Evolutionary conservation across 176 grass and related monocot species (phyloP).

Genomic region (maize (Zea mays)): DNA sequence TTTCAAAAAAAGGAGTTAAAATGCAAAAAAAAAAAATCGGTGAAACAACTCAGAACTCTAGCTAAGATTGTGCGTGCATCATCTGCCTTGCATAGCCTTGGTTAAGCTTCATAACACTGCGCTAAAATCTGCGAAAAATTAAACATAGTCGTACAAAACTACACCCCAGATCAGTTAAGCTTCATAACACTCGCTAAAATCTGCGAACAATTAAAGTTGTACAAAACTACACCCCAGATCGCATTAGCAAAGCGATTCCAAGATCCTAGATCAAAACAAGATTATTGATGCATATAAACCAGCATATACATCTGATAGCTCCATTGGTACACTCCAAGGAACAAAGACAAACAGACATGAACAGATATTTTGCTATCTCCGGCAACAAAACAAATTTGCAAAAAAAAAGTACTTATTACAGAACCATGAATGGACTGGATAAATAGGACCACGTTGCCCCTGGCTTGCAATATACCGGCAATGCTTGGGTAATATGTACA

Average conservation of each 20-base stretch:
- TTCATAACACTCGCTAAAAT: too few relatives aligned
- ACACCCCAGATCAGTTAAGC: too few relatives aligned
- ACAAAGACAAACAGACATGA: conserved; percentile 12
- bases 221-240: neutral
- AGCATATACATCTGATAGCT: neutral
- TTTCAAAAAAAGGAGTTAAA: too few relatives aligned
- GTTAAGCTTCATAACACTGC: neutral
- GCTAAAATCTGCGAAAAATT: neutral
- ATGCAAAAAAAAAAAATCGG: too few relatives aligned
- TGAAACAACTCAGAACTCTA: too few relatives aligned
- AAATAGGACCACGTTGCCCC: conserved; percentile 16
- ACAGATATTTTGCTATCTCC: neutral
- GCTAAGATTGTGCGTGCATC: too few relatives aligned
- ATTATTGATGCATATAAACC: conserved; percentile 39
- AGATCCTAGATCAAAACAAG: conserved; percentile 9
- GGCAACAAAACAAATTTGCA: conserved; percentile 21
- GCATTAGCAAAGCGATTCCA: neutral
- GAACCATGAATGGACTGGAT: conserved; percentile 27
- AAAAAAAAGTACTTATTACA: conserved; percentile 26
- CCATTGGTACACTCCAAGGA: neutral
- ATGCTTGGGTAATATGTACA: conserved; percentile 52
- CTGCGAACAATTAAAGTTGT: too few relatives aligned
- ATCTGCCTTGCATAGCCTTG: too few relatives aligned
- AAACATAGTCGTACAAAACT: too few relatives aligned
- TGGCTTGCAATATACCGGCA: conserved; percentile 36